These are phyloP conservation scores for Knoxia roxburghii DNA, from an alignment of 257 asterid genomes.

Conservation along the genomic window DNA sequence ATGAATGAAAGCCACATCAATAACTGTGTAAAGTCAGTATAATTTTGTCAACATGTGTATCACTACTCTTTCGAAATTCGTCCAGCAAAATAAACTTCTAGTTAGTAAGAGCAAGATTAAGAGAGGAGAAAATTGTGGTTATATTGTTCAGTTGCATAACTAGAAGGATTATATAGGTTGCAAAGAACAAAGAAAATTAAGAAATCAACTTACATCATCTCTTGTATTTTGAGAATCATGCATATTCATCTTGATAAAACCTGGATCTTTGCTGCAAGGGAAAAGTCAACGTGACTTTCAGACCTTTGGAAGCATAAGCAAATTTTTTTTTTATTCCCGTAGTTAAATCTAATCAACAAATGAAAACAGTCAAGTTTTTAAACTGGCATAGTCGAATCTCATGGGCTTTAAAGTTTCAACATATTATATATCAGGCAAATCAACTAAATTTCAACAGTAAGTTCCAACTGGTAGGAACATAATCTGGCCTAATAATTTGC, in stretches of 20 bases:
- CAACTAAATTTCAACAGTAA: not conserved
- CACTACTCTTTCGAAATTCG: too few relatives aligned
- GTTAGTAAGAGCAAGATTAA: not conserved
- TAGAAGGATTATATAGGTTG: not conserved
- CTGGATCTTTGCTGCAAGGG: constrained; percentile 91
- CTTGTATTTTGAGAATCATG: constrained; percentile 57
- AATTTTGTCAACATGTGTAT: too few relatives aligned
- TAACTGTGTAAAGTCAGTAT: too few relatives aligned
- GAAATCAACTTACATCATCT: constrained; percentile 70
- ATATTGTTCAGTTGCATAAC: not conserved
- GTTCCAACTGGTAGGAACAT: not conserved
- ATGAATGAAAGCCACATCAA: too few relatives aligned
- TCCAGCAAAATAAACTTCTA: not conserved
- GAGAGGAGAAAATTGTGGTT: not conserved
- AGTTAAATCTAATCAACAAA: not conserved
- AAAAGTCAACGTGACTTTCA: constrained; percentile 12
- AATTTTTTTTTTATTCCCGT: not conserved
- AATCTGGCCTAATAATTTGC: not conserved
- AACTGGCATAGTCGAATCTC: not conserved
- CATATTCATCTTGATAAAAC: constrained; percentile 61
- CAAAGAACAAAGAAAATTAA: not conserved
- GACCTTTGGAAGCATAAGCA: constrained; percentile 7
- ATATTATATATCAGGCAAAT: not conserved
- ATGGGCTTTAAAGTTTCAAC: not conserved
- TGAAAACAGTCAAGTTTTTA: not conserved